Percentiles rank a stretch among this genome's conserved stretches.
These are phyloP conservation scores for Nemophila menziesii DNA, from an alignment of 257 asterid genomes.

Conservation along the genomic window DNA sequence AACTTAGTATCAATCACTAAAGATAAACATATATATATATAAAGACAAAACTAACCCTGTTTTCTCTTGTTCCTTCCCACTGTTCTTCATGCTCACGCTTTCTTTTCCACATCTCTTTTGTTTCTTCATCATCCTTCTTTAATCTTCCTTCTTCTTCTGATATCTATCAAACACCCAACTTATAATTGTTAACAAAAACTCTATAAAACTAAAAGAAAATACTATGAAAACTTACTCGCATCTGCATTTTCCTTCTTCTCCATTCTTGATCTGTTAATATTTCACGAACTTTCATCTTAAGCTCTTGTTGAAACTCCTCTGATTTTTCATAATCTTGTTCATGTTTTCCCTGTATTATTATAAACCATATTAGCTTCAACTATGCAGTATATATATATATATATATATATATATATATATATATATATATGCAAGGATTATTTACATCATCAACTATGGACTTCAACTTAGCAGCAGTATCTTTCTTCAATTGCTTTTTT, in stretches of 20 bases:
- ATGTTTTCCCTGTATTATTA: conserved; percentile 62
- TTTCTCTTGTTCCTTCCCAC: conserved; percentile 99
- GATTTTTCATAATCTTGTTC: conserved; percentile 85
- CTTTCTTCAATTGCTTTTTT: conserved; percentile 86
- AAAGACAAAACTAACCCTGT: conserved; percentile 62
- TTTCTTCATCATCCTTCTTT: conserved; percentile 97
- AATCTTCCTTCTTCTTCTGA: conserved; percentile 99
- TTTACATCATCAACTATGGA: conserved; percentile 76
- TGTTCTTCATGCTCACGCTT: conserved; percentile 99
- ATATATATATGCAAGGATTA: background rate
- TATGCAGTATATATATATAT: no score
- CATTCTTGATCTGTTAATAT: conserved; percentile 95
- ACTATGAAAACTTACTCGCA: conserved; percentile 93
- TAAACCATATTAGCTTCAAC: no score
- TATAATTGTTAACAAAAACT: background rate
- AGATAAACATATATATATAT: conserved; percentile 1
- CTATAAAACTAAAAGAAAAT: background rate
- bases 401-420: no score
- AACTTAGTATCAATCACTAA: background rate
- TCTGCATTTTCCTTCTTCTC: conserved; percentile 98
- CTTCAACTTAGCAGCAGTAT: conserved; percentile 75
- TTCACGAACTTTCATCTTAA: conserved; percentile 89
- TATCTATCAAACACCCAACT: conserved; percentile 36
- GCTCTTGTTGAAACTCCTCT: conserved; percentile 72
- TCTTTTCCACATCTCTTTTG: conserved; percentile 96